phyloP scores from a whole-genome alignment of 2,329 filamentous ascomycete genomes.

The Spiromastix sp. region DNA sequence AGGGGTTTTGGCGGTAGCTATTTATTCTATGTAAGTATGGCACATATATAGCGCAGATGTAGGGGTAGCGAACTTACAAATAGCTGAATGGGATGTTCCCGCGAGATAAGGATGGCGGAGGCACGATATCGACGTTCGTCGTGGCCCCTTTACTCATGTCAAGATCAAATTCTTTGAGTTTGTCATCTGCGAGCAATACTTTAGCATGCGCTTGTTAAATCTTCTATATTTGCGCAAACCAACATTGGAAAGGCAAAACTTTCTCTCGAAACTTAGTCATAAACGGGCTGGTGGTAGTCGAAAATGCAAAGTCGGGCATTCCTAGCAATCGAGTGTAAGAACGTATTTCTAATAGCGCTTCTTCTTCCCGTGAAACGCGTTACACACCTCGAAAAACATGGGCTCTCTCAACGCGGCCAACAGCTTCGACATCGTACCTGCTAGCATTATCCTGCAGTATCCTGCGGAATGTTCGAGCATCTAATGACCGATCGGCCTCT shows the following conservation, averaged over 20 bases:
- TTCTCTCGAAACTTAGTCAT: conserved; percentile 61
- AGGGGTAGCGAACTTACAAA: conserved; percentile 23
- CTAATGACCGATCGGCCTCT: conserved; percentile 26
- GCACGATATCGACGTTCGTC: conserved; percentile 59
- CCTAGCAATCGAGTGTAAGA: conserved; percentile 28
- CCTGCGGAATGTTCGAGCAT: conserved; percentile 46
- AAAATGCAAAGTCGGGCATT: conserved; percentile 78
- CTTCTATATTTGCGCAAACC: background rate
- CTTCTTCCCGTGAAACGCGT: no score
- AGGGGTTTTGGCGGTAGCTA: conserved; percentile 77
- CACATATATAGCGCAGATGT: background rate
- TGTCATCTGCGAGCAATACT: conserved; percentile 34
- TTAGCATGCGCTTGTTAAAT: no score
- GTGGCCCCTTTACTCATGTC: conserved; percentile 50
- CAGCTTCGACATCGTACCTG: conserved; percentile 56
- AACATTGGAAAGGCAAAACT: conserved; percentile 58
- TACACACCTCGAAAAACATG: conserved; percentile 68
- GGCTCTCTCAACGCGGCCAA: conserved; percentile 65
- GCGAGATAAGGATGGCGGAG: conserved; percentile 68
- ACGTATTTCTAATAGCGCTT: background rate
- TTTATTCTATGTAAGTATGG: conserved; percentile 25
- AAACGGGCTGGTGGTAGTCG: conserved; percentile 57
- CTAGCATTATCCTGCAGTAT: conserved; percentile 61
- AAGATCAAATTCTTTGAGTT: conserved; percentile 57
- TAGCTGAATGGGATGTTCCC: conserved; percentile 62